Conservation (phyloP, 129 eudicot species). For the Scalesia atractyloides region DNA sequence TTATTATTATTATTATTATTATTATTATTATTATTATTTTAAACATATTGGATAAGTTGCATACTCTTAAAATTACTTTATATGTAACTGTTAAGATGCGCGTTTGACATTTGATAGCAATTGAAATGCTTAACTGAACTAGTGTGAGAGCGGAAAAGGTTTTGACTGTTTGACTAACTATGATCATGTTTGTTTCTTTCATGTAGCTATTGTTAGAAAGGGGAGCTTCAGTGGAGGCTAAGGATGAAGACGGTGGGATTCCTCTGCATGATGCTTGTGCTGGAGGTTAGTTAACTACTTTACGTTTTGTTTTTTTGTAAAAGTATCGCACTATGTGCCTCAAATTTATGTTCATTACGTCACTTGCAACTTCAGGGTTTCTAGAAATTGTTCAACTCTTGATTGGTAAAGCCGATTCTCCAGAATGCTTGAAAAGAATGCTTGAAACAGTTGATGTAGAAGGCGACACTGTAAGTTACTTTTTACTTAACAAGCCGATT, state of each 20-base stretch:
- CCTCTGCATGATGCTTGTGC: constrained; percentile 99
- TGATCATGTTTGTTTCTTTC: background rate
- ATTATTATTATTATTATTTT: too few species aligned
- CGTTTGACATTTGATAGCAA: background rate
- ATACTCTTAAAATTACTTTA: background rate
- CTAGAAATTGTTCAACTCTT: constrained; percentile 74
- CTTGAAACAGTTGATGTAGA: constrained; percentile 81
- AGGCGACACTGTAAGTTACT: constrained; percentile 85
- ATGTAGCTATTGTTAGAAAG: constrained; percentile 47
- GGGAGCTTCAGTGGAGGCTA: constrained; percentile 54
- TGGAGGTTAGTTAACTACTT: constrained; percentile 54
- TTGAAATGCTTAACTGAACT: background rate
- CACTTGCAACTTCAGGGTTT: constrained; percentile 51
- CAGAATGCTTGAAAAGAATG: constrained; percentile 68
- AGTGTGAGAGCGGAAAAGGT: background rate
- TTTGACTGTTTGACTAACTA: background rate
- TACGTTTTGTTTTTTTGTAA: background rate
- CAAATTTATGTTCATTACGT: background rate
- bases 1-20: too few species aligned
- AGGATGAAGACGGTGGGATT: constrained; percentile 95
- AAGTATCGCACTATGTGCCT: background rate
- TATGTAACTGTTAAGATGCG: background rate
- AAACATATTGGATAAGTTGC: too few species aligned
- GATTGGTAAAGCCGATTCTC: constrained; percentile 54
- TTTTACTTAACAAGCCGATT: background rate